Evolutionary conservation across 768 basidiomycete genomes (phyloP).

Genomic region (Amanita fuliginea): DNA sequence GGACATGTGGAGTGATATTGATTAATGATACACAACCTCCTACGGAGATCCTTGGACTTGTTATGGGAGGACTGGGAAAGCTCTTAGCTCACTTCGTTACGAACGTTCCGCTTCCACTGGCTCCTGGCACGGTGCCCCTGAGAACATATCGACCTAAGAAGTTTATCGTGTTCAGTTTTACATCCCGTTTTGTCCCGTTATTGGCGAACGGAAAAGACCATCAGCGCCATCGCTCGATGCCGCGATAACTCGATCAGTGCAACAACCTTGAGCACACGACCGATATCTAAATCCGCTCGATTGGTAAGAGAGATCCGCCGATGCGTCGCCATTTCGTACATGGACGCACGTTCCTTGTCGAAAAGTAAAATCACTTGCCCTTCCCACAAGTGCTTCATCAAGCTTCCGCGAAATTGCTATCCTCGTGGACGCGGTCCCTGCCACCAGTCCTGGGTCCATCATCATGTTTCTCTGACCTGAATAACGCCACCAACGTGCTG

Average conservation of each 20-base stretch:
- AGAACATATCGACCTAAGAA: background rate
- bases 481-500: background rate
- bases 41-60: background rate
- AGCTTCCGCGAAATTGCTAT: background rate
- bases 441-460: too few species aligned
- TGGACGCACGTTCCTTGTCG: background rate
- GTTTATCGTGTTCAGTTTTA: too few species aligned
- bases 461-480: background rate
- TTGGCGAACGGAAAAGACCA: too few species aligned
- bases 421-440: background rate
- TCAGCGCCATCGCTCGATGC: too few species aligned
- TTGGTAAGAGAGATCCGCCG: too few species aligned
- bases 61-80: background rate
- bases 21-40: background rate
- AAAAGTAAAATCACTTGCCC: background rate
- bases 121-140: background rate
- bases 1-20: background rate
- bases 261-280: too few species aligned
- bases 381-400: background rate
- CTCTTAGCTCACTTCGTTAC: too few species aligned
- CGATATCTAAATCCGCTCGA: too few species aligned
- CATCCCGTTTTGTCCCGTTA: too few species aligned
- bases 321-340: too few species aligned
- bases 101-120: too few species aligned
- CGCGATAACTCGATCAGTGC: too few species aligned